Conservation (phyloP, 768 basidiomycete species). For the Naganishia onofrii region DNA sequence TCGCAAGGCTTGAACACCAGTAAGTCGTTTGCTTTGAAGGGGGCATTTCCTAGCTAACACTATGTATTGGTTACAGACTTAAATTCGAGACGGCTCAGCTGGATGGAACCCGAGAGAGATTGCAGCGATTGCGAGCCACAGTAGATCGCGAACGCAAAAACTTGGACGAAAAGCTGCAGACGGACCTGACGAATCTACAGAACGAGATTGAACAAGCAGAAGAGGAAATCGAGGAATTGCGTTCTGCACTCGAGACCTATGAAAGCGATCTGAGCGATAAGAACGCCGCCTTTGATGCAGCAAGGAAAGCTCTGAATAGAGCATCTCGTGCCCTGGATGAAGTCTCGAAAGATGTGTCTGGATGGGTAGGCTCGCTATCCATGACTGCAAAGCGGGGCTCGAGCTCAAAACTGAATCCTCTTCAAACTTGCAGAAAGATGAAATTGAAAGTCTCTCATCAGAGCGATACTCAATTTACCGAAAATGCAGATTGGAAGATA, state of each 20-base stretch:
- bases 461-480: slow-evolving; percentile 85
- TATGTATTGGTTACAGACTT: slow-evolving; percentile 56
- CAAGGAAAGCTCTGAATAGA: slow-evolving; percentile 11
- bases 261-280: slow-evolving; percentile 29
- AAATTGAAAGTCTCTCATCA: slow-evolving; percentile 80
- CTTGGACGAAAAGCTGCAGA: slow-evolving; percentile 51
- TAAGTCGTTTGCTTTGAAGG: background rate
- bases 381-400: too few species aligned
- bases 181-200: background rate
- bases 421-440: slow-evolving; percentile 63
- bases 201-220: slow-evolving; percentile 22
- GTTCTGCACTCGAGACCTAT: slow-evolving; percentile 55
- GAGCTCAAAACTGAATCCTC: background rate
- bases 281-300: slow-evolving; percentile 32
- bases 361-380: slow-evolving; percentile 59
- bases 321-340: slow-evolving; percentile 31
- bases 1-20: slow-evolving; percentile 28
- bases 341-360: slow-evolving; percentile 40
- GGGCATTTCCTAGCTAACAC: background rate
- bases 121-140: slow-evolving; percentile 57
- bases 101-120: slow-evolving; percentile 63
- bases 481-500: slow-evolving; percentile 89
- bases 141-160: slow-evolving; percentile 36
- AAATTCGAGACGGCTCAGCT: slow-evolving; percentile 80
- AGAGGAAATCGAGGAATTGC: slow-evolving; percentile 11